Conservation (phyloP, 1,139 yeast species). For the Hansenula sp. region DNA sequence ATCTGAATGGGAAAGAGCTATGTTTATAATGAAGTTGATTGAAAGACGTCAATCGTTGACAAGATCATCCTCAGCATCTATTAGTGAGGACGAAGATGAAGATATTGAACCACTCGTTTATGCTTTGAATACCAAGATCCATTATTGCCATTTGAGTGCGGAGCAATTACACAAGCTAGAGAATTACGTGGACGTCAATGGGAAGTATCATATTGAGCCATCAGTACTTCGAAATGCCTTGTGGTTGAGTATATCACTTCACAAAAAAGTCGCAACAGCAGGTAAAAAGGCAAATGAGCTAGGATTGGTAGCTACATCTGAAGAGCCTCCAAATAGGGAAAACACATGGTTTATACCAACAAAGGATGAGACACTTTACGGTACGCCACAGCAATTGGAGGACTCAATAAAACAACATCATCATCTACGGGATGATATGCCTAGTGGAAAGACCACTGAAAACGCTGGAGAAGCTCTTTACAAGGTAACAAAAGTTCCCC, state of each 20-base stretch:
- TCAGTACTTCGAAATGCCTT: conserved; percentile 38
- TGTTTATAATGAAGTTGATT: conserved; percentile 36
- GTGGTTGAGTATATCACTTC: conserved; percentile 41
- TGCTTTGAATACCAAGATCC: conserved; percentile 33
- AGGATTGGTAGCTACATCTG: conserved; percentile 20
- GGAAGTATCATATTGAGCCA: conserved; percentile 32
- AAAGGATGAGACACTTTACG: conserved; percentile 38
- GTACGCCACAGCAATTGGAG: conserved; percentile 24
- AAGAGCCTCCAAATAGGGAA: conserved; percentile 21
- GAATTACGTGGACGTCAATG: conserved; percentile 29
- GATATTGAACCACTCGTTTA: conserved; percentile 9
- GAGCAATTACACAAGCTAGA: conserved; percentile 41
- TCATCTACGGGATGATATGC: conserved; percentile 9
- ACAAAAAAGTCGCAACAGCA: conserved; percentile 27
- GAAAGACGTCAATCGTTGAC: conserved; percentile 25
- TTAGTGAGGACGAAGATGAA: conserved; percentile 5
- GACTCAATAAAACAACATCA: conserved; percentile 18
- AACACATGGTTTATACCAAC: conserved; percentile 34
- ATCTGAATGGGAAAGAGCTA: conserved; percentile 48
- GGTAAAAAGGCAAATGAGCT: conserved; percentile 15
- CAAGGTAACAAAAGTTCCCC: conserved; percentile 41
- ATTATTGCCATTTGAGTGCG: conserved; percentile 43
- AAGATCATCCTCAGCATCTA: neutral
- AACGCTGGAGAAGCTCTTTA: conserved; percentile 14
- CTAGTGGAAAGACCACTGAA: conserved; percentile 18